A percentile compares a stretch with the other conserved stretches of the same genome.
Conservation (phyloP, 1,284 basidiomycete genomes). For the Ustilago curta region DNA sequence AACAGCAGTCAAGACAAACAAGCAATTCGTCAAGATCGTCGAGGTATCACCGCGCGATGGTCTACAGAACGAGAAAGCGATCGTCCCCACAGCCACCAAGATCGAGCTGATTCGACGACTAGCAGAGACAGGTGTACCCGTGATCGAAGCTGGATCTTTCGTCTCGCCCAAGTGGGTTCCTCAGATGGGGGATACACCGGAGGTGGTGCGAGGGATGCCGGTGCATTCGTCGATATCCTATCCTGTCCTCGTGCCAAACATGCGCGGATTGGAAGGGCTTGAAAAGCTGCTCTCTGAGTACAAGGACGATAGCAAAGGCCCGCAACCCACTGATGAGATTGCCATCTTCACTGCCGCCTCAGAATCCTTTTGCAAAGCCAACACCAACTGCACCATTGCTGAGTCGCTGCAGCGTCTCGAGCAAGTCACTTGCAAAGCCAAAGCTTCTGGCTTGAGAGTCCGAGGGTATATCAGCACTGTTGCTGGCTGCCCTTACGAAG, state of each 20-base stretch:
- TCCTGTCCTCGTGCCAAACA: conserved; percentile 87
- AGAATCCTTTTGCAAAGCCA: conserved; percentile 83
- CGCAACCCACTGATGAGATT: conserved; percentile 79
- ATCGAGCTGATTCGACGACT: conserved; percentile 84
- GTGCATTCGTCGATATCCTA: conserved; percentile 76
- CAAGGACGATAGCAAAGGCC: background rate
- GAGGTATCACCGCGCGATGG: conserved; percentile 94
- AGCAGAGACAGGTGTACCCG: conserved; percentile 77
- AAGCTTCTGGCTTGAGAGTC: conserved; percentile 77
- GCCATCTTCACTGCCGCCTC: conserved; percentile 90
- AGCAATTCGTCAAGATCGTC: conserved; percentile 74
- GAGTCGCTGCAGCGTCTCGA: conserved; percentile 79
- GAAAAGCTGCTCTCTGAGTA: conserved; percentile 26
- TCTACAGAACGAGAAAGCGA: conserved; percentile 86
- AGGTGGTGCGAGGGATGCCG: conserved; percentile 75
- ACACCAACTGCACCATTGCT: conserved; percentile 81
- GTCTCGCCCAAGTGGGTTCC: conserved; percentile 86
- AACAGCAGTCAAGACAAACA: conserved; percentile 12
- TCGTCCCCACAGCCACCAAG: conserved; percentile 81
- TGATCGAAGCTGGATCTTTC: conserved; percentile 90
- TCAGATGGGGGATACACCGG: conserved; percentile 55
- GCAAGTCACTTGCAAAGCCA: conserved; percentile 77
- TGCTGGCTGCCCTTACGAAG: conserved; percentile 83
- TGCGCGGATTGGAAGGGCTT: conserved; percentile 73
- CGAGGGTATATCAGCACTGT: conserved; percentile 86